Conservation (phyloP, 768 basidiomycete species). For the Boletus insuetus region DNA sequence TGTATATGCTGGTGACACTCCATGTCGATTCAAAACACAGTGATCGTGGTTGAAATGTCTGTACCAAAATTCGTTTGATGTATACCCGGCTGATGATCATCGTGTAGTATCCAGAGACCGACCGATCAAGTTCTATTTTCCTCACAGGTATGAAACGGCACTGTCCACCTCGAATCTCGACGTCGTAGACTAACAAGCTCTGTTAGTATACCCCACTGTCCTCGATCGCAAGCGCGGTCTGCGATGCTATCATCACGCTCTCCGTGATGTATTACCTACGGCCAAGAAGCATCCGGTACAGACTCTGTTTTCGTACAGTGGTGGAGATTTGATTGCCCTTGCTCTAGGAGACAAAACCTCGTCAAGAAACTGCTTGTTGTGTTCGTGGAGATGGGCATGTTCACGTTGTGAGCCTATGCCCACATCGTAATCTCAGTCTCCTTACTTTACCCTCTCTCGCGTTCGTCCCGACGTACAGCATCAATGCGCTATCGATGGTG, state of each 20-base stretch:
- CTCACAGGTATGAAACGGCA: not conserved
- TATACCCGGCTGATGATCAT: not conserved
- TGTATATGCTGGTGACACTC: not conserved
- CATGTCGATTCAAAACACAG: not conserved
- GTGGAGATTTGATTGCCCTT: not conserved
- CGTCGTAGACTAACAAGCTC: not conserved
- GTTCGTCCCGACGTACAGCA: not conserved
- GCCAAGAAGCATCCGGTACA: conserved; percentile 3
- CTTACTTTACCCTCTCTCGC: not conserved
- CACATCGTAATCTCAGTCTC: not conserved
- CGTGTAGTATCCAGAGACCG: conserved; percentile 2
- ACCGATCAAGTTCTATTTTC: not conserved
- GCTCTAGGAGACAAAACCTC: conserved; percentile 1
- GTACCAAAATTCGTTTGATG: not conserved
- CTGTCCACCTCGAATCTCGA: not conserved
- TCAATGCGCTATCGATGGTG: conserved; percentile 8
- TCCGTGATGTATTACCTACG: conserved; percentile 11
- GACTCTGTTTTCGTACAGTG: not conserved
- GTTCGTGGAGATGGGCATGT: conserved; percentile 10
- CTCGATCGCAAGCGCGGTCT: conserved; percentile 1
- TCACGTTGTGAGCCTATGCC: conserved; percentile 13
- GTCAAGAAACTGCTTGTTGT: conserved; percentile 8
- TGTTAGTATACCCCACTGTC: not conserved
- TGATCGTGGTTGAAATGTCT: not conserved
- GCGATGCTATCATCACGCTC: conserved; percentile 11